A percentile compares a stretch with the other conserved stretches of the same genome.
Evolutionary conservation across 257 asterid genomes (phyloP).

Genomic region (Handroanthus guayacan): DNA sequence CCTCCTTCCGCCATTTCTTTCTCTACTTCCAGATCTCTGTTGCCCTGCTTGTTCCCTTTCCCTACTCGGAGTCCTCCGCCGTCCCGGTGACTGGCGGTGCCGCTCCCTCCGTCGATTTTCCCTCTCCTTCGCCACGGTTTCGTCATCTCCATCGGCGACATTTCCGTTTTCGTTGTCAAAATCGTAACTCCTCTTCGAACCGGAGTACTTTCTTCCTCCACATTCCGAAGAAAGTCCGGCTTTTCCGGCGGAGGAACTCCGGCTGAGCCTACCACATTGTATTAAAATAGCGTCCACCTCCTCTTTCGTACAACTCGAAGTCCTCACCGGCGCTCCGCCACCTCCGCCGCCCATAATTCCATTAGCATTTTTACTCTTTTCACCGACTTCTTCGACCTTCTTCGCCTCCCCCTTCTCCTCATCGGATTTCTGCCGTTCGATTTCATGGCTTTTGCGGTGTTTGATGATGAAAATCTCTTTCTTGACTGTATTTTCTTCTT

Average conservation of each 20-base stretch:
- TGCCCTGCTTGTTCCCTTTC: constrained; percentile 71
- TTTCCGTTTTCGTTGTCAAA: constrained; percentile 68
- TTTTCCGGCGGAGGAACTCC: constrained; percentile 87
- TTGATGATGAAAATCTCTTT: constrained; percentile 78
- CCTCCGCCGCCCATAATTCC: constrained; percentile 30
- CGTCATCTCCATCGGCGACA: constrained; percentile 46
- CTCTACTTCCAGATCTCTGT: constrained; percentile 78
- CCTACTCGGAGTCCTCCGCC: constrained; percentile 95
- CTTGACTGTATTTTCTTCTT: constrained; percentile 55
- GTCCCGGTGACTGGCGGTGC: constrained; percentile 63
- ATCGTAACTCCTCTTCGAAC: constrained; percentile 94
- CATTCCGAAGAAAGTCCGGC: constrained; percentile 48
- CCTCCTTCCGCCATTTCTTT: constrained; percentile 76
- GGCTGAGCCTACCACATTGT: constrained; percentile 95
- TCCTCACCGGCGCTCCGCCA: constrained; percentile 69
- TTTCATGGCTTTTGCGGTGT: constrained; percentile 84
- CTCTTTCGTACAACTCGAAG: constrained; percentile 92
- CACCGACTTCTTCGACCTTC: constrained; percentile 39
- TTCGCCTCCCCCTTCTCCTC: constrained; percentile 56
- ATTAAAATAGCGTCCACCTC: constrained; percentile 94
- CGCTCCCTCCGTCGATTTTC: constrained; percentile 70
- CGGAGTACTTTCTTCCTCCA: constrained; percentile 74
- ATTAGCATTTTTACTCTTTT: constrained; percentile 37
- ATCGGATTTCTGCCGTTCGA: constrained; percentile 54
- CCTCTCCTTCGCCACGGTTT: constrained; percentile 58